phyloP scores from a whole-genome alignment of 108 stramenopile species.

The Cyclostephanos invisitatus region DNA sequence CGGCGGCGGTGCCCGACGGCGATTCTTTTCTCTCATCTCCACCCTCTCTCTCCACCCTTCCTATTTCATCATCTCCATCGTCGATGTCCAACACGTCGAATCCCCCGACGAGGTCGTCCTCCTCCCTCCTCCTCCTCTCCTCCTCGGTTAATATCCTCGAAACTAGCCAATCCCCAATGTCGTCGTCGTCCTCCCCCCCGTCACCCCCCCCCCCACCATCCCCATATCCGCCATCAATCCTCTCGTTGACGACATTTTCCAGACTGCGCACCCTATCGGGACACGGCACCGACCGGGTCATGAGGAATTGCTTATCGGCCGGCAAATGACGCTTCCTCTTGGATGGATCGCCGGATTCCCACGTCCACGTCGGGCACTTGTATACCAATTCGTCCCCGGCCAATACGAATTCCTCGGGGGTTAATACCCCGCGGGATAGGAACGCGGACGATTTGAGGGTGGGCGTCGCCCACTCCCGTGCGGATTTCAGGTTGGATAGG shows the following conservation, averaged over 20 bases:
- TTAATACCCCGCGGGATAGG: slow-evolving; percentile 89
- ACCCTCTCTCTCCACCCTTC: slow-evolving; percentile 1
- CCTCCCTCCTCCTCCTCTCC: slow-evolving; percentile 35
- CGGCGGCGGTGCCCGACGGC: neutral
- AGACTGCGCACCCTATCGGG: slow-evolving; percentile 66
- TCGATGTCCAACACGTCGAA: slow-evolving; percentile 88
- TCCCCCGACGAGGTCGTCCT: slow-evolving; percentile 66
- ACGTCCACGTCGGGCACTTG: slow-evolving; percentile 94
- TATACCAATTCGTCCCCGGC: slow-evolving; percentile 94
- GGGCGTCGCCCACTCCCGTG: slow-evolving; percentile 89
- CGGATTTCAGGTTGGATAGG: slow-evolving; percentile 62
- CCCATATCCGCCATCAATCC: slow-evolving; percentile 17
- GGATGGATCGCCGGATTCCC: slow-evolving; percentile 80
- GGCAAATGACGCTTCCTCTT: slow-evolving; percentile 71
- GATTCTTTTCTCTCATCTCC: neutral
- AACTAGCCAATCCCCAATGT: slow-evolving; percentile 79
- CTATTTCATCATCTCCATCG: slow-evolving; percentile 30
- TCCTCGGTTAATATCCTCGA: slow-evolving; percentile 48
- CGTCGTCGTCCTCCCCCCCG: slow-evolving; percentile 40
- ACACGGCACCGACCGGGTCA: slow-evolving; percentile 92
- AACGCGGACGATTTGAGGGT: slow-evolving; percentile 86
- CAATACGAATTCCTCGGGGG: slow-evolving; percentile 92
- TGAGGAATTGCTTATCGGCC: slow-evolving; percentile 88
- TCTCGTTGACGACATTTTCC: slow-evolving; percentile 64
- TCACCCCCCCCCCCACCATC: slow-evolving; percentile 3